Evolutionary conservation across 305 asterid species (phyloP), one percentile per base, ranked within the genome.

Genomic region (Fraxinus platypoda): DNA sequence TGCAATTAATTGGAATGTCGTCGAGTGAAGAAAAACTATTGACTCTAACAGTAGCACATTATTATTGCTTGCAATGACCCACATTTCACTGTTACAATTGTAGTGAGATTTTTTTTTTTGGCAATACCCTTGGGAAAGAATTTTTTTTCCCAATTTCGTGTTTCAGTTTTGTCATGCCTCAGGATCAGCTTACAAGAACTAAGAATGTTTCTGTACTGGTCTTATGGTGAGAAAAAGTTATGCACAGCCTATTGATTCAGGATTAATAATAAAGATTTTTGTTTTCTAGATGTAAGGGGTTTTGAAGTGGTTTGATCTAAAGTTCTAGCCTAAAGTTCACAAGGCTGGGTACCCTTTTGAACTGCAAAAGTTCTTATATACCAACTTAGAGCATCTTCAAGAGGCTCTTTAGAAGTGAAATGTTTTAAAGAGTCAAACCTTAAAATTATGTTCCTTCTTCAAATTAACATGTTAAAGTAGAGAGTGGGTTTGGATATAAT

Each of bases 221-320:
- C 59, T 66, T 37, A 26, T 30, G 71, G 31, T 13, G 76, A 52
- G 52, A 34, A 38, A 46, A 7, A 43, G 71, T 31, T 59, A 15
- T 52, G 12, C 74, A 66, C 34, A 11, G n/a, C 34, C 74, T 11
- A 68, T 28, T 68, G 74, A 68, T 68, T 68, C 37, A 9, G 74
- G 34, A 68, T 68, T 28, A 68, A 28, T 11, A 26, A 23, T 43
- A 43, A 12, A 34, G 23, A 82, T 31, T 70, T 59, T 8, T 34
- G 80, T 17, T 77, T 25, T n/a, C 15, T 28, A 34, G 25, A 15
- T 64, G 68, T 75, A 64, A 38, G 15, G 64, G 76, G 68, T 54
- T 82, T 78, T 30, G 62, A 34, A 34, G n/a, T 70, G 49, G 84
- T 78, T 84, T 80, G 76, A 49, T 52, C 62, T 68, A 78, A 26